These are phyloP conservation scores for Tremella yokohamensis DNA, from an alignment of 768 basidiomycete genomes.

Conservation along the genomic window DNA sequence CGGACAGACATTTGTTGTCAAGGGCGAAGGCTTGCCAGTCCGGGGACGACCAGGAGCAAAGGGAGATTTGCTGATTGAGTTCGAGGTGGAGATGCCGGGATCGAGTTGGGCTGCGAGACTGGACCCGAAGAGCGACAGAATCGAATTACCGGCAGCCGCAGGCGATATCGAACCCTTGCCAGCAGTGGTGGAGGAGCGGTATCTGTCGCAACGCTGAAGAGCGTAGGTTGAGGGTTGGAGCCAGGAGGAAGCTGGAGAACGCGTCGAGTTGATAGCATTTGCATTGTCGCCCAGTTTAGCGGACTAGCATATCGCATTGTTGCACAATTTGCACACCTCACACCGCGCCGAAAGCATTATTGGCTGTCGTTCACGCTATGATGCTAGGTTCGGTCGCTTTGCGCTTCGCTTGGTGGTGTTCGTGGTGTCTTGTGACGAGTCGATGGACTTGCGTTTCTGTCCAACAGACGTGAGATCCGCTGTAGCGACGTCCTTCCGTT, in stretches of 20 bases:
- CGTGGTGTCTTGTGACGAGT: too few species aligned
- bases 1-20: slow-evolving; percentile 68
- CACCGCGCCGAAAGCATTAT: not conserved
- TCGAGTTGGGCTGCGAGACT: slow-evolving; percentile 68
- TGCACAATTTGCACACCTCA: not conserved
- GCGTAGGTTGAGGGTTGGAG: not conserved
- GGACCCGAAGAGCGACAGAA: slow-evolving; percentile 51
- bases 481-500: not conserved
- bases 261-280: too few species aligned
- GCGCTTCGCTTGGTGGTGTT: not conserved
- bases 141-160: slow-evolving; percentile 20
- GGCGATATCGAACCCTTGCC: slow-evolving; percentile 27
- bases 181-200: slow-evolving; percentile 18
- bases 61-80: slow-evolving; percentile 76
- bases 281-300: not conserved
- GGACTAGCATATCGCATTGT: not conserved
- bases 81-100: slow-evolving; percentile 85
- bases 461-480: not conserved
- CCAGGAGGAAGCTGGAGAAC: not conserved
- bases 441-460: not conserved
- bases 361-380: not conserved
- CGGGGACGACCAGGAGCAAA: slow-evolving; percentile 56
- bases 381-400: not conserved
- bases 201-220: slow-evolving; percentile 10
- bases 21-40: slow-evolving; percentile 84